Conservation (phyloP, 2,329 filamentous ascomycete species). For the Monosporascus sp. region DNA sequence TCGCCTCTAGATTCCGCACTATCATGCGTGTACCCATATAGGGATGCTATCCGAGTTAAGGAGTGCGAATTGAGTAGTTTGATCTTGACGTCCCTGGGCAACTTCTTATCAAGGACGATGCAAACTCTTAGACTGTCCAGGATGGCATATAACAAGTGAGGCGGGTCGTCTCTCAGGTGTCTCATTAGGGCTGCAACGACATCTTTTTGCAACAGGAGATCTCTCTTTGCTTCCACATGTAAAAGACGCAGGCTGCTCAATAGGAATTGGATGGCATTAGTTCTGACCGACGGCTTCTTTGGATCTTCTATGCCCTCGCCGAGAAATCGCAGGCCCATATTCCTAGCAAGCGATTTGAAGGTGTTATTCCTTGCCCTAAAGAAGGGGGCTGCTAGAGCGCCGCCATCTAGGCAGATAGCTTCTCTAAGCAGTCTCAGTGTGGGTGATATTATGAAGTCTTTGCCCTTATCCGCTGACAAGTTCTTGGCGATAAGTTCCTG, state of each 20-base stretch:
- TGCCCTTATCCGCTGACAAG: constrained; percentile 72
- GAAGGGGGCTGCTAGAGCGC: constrained; percentile 68
- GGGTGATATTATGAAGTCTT: constrained; percentile 84
- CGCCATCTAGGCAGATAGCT: constrained; percentile 80
- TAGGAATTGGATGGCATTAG: constrained; percentile 77
- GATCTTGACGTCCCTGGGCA: constrained; percentile 70
- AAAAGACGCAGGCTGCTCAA: constrained; percentile 75
- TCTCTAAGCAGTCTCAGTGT: constrained; percentile 82
- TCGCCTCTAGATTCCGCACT: constrained; percentile 26
- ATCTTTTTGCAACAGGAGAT: constrained; percentile 74
- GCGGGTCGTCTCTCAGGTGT: constrained; percentile 71
- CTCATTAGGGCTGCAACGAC: constrained; percentile 68
- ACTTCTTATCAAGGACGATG: constrained; percentile 68
- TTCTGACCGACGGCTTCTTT: constrained; percentile 72
- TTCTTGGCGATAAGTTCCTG: constrained; percentile 75
- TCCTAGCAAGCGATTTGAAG: constrained; percentile 73
- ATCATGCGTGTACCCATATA: constrained; percentile 61
- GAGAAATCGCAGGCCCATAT: constrained; percentile 64
- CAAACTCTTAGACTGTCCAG: constrained; percentile 64
- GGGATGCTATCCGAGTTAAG: constrained; percentile 63
- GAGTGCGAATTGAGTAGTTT: constrained; percentile 70
- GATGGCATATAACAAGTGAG: constrained; percentile 69
- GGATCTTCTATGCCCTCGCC: constrained; percentile 58
- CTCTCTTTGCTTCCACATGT: constrained; percentile 69
- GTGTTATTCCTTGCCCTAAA: constrained; percentile 75